Percentiles rank a stretch among this genome's conserved stretches.
Conservation (phyloP, 2,329 filamentous ascomycete species). For the Drechmeria coniospora region DNA sequence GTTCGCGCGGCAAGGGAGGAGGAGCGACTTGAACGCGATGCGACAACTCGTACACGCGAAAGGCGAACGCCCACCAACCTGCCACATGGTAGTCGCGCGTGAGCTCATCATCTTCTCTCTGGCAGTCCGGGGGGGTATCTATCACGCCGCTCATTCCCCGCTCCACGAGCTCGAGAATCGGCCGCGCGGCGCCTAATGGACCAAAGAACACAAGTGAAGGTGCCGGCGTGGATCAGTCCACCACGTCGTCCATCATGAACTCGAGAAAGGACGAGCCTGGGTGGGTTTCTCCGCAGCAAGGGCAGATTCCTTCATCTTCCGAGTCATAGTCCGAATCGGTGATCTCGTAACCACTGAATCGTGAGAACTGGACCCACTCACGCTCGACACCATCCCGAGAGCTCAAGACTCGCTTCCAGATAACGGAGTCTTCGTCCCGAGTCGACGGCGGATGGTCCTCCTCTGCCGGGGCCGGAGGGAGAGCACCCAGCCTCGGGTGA, state of each 20-base stretch:
- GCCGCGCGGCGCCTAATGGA: no score
- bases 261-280: conserved; percentile 19
- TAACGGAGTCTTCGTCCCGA: conserved; percentile 26
- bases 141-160: no score
- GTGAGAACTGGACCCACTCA: conserved; percentile 32
- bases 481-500: conserved; percentile 15
- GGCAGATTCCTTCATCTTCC: conserved; percentile 21
- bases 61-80: no score
- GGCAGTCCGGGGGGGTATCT: no score
- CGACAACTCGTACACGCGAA: no score
- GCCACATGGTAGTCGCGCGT: no score
- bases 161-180: no score
- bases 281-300: conserved; percentile 24
- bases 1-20: no score
- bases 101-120: no score
- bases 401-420: conserved; percentile 35
- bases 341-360: conserved; percentile 22
- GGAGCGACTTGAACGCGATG: no score
- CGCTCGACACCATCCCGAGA: conserved; percentile 24
- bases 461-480: conserved; percentile 26
- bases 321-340: conserved; percentile 16
- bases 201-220: no score
- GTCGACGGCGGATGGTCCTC: conserved; percentile 26
- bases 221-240: conserved; percentile 1
- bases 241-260: conserved; percentile 13